These are phyloP conservation scores for Lachnellula cervina DNA, from an alignment of 2,329 filamentous ascomycete species.

Conservation along the genomic window DNA sequence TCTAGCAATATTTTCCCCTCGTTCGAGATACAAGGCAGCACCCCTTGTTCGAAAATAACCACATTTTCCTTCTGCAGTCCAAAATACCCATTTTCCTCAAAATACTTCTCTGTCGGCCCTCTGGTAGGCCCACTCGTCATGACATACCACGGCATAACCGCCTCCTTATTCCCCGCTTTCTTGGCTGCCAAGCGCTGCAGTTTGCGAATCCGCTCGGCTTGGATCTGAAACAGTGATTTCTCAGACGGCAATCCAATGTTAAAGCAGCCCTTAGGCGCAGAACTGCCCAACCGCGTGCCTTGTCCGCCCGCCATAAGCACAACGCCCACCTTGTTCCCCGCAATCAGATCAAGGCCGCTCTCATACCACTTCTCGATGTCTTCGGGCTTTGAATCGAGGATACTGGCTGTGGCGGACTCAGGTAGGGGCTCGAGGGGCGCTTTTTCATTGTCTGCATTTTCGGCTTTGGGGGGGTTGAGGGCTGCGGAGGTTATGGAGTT, in stretches of 20 bases:
- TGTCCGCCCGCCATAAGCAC: conserved; percentile 97
- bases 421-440: conserved; percentile 76
- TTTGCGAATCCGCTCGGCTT: conserved; percentile 89
- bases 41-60: conserved; percentile 91
- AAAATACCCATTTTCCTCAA: conserved; percentile 85
- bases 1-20: conserved; percentile 96
- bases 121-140: conserved; percentile 98
- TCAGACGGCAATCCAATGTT: conserved; percentile 89
- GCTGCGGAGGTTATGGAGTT: conserved; percentile 81
- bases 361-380: conserved; percentile 84
- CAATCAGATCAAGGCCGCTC: conserved; percentile 59
- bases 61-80: conserved; percentile 83
- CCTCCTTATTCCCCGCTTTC: conserved; percentile 54
- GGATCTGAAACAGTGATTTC: conserved; percentile 96
- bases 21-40: conserved; percentile 94
- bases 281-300: conserved; percentile 90
- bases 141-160: conserved; percentile 92
- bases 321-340: conserved; percentile 69
- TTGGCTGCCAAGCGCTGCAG: conserved; percentile 75
- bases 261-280: conserved; percentile 94
- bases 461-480: conserved; percentile 66
- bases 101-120: conserved; percentile 88
- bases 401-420: conserved; percentile 77
- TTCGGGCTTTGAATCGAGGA: conserved; percentile 77
- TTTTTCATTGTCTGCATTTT: conserved; percentile 31